Evolutionary conservation across 768 basidiomycete genomes (phyloP).

Genomic region (Sistotremastrum suecicum): DNA sequence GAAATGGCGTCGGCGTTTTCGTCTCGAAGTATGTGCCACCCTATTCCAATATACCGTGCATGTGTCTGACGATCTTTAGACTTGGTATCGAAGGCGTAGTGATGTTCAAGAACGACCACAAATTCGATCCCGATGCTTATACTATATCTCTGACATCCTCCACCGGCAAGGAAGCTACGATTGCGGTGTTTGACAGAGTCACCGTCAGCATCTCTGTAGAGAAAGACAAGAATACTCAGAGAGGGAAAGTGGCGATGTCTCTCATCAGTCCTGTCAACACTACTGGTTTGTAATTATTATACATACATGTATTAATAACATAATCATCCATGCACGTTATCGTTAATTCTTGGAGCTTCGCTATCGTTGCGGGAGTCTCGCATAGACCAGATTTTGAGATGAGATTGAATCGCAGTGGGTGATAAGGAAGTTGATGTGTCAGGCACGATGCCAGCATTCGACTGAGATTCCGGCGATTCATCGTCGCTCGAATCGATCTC

Average conservation of each 20-base stretch:
- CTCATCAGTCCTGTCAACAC: slow-evolving; percentile 55
- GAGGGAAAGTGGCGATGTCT: slow-evolving; percentile 80
- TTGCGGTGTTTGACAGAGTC: slow-evolving; percentile 91
- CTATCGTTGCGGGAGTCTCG: no score
- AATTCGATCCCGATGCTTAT: slow-evolving; percentile 88
- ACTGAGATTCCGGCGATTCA: no score
- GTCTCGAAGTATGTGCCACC: slow-evolving; percentile 66
- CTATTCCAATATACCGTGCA: background rate
- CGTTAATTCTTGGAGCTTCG: no score
- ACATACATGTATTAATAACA: background rate
- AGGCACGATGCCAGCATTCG: no score
- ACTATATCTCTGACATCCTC: slow-evolving; percentile 53
- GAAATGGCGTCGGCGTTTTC: slow-evolving; percentile 94
- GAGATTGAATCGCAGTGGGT: no score
- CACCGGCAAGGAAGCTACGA: slow-evolving; percentile 30
- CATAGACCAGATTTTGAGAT: no score
- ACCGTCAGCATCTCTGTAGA: slow-evolving; percentile 83
- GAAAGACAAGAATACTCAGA: slow-evolving; percentile 87
- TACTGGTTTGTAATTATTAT: slow-evolving; percentile 19
- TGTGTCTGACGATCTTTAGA: slow-evolving; percentile 24
- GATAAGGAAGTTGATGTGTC: no score
- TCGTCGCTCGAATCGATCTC: no score
- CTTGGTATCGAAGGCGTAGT: slow-evolving; percentile 91
- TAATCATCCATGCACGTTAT: no score
- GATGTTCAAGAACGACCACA: slow-evolving; percentile 80